phyloP scores from a whole-genome alignment of 352 stramenopile genomes.

The Globisporangium mamillatum region DNA sequence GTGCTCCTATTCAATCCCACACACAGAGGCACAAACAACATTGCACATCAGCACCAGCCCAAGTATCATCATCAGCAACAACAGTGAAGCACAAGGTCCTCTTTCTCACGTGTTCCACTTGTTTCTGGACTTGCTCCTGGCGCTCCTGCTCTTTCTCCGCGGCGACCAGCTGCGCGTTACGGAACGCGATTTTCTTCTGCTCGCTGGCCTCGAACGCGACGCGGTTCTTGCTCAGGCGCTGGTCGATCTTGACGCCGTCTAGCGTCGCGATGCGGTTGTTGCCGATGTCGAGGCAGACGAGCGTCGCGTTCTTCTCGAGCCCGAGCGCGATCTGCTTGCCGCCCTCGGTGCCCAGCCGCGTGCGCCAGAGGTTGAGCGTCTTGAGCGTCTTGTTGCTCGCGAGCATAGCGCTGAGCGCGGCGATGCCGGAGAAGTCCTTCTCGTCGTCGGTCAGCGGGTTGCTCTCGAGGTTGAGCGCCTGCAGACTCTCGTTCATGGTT shows the following conservation, averaged over 20 bases:
- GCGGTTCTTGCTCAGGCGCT: conserved; percentile 53
- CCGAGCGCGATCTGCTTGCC: conserved; percentile 62
- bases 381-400: conserved; percentile 55
- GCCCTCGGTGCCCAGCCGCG: conserved; percentile 57
- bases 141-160: conserved; percentile 47
- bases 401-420: conserved; percentile 55
- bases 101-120: conserved; percentile 47
- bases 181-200: conserved; percentile 39
- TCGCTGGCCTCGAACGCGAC: conserved; percentile 37
- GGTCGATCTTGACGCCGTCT: conserved; percentile 50
- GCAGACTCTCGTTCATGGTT: conserved; percentile 44
- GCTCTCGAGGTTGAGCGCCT: conserved; percentile 69
- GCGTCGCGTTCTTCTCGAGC: conserved; percentile 46
- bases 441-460: conserved; percentile 79
- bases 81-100: neutral
- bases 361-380: conserved; percentile 76
- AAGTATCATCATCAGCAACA: neutral
- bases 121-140: conserved; percentile 44
- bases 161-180: conserved; percentile 46
- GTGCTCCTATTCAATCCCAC: conserved; percentile 34
- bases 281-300: conserved; percentile 76
- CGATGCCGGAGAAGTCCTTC: conserved; percentile 64
- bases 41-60: conserved; percentile 4
- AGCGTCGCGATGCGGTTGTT: conserved; percentile 68
- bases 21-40: neutral